Evolutionary conservation across 2,329 filamentous ascomycete genomes (phyloP).

Genomic region (Phialocephala sp.): DNA sequence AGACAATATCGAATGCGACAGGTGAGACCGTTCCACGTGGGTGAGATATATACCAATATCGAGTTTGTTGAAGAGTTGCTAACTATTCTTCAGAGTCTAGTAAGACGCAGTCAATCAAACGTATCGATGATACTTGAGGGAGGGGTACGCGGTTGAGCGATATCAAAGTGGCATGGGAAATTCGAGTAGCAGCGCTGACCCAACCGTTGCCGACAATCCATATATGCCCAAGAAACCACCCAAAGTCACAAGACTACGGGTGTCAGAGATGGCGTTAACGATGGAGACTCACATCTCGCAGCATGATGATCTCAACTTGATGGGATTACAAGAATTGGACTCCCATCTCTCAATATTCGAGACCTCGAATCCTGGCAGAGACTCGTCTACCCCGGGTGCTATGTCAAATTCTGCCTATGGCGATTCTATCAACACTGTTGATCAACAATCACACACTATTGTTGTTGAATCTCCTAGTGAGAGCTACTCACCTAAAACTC

Average conservation of each 20-base stretch:
- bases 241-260: constrained; percentile 45
- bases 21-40: constrained; percentile 43
- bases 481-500: constrained; percentile 27
- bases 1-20: constrained; percentile 39
- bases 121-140: constrained; percentile 34
- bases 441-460: constrained; percentile 36
- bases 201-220: constrained; percentile 34
- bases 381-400: constrained; percentile 39
- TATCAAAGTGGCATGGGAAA: constrained; percentile 38
- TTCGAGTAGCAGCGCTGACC: constrained; percentile 39
- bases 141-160: constrained; percentile 34
- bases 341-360: constrained; percentile 46
- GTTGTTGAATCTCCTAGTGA: constrained; percentile 37
- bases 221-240: constrained; percentile 43
- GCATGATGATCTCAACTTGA: constrained; percentile 45
- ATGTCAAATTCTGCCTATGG: constrained; percentile 39
- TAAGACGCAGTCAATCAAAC: constrained; percentile 23
- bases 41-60: constrained; percentile 38
- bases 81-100: constrained; percentile 30
- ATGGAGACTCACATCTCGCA: constrained; percentile 44
- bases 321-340: constrained; percentile 45
- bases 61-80: constrained; percentile 33
- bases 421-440: constrained; percentile 33
- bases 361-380: constrained; percentile 35
- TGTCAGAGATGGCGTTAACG: constrained; percentile 43